These are phyloP conservation scores for Stachybotrys elegans DNA, from an alignment of 2,329 filamentous ascomycete species.

Conservation along the genomic window DNA sequence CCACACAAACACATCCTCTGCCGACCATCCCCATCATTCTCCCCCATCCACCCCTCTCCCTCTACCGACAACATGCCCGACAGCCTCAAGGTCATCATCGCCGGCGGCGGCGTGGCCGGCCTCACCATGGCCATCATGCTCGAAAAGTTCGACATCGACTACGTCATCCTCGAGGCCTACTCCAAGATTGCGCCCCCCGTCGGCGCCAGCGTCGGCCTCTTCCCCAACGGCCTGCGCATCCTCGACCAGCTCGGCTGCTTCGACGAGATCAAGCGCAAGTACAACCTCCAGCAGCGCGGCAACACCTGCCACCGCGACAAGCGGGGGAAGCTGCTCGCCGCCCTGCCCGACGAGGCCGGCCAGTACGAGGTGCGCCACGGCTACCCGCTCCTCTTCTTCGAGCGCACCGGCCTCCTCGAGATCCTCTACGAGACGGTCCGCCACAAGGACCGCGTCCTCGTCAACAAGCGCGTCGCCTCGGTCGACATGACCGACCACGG, in stretches of 20 bases:
- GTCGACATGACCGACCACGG: constrained; percentile 8
- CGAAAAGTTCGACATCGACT: constrained; percentile 39
- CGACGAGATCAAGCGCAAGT: constrained; percentile 8
- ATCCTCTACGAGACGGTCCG: constrained; percentile 26
- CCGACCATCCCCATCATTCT: no score
- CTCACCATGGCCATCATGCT: constrained; percentile 29
- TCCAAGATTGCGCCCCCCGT: constrained; percentile 34
- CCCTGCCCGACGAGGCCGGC: not conserved
- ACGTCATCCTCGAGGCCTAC: constrained; percentile 41
- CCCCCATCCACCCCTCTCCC: no score
- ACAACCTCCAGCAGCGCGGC: not conserved
- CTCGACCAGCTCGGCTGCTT: constrained; percentile 41
- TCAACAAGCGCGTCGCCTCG: constrained; percentile 10
- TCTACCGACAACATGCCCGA: no score
- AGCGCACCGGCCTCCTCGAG: constrained; percentile 26
- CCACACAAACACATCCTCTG: no score
- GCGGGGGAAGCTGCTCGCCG: not conserved
- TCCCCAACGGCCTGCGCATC: constrained; percentile 37
- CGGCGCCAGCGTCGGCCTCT: constrained; percentile 42
- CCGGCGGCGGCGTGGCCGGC: constrained; percentile 44
- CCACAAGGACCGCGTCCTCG: constrained; percentile 18
- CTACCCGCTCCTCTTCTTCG: constrained; percentile 27
- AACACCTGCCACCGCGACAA: not conserved
- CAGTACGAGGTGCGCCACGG: constrained; percentile 11
- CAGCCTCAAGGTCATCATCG: constrained; percentile 26